Base-by-base conservation (phyloP, 768 basidiomycete genomes). In the Lactarius sanguifluus region DNA sequence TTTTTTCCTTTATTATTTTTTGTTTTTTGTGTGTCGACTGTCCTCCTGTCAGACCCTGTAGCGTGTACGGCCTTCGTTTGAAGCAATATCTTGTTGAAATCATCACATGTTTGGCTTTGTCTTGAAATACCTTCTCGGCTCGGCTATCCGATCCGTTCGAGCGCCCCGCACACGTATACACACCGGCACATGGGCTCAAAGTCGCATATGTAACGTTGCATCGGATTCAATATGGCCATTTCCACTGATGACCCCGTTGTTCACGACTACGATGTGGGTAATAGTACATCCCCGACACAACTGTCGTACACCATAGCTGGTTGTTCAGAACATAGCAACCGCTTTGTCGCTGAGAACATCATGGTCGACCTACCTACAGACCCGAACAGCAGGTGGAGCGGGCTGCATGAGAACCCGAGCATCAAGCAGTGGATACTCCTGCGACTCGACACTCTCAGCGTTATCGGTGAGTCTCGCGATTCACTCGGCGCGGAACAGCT, bases 351-450 rank as follows among this genome's bases (percentile, higher is more conserved):
- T 3, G 85, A 90, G 66, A 88, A 91, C 68, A 89, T 92, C 62
- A 75, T 88, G 30, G 77, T 84, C 23, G 86, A 91, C 74, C 80
- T 79, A 23, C 89, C 89, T 0, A 74, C 76, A 59, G 88, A 91
- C 72, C 85, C 84, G 64, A 78, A 80, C 3, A 91, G 89, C 73
- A 78, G 91, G 78, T 92, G 90, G 91, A 92, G 89, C 59, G 87
- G 87, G 7, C 85, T 85, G 4, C 80, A 83, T 57, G 85, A 87
- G 52, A 80, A 82, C 6, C 74, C 81, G 5, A 83, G 80, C 69
- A 75, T 79, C 55, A 84, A 83, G 64, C 89, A 91, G 72, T 93
- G 90, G 89, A 82, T 93, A 20, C 75, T 89, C 13, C 78, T 92
- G 59, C 82, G 83, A 40, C 77, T 92, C 4, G 85, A 91, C 52